Percentiles rank a stretch among this genome's conserved stretches.
Conservation (phyloP, 2,329 filamentous ascomycete species). For the Chalaropsis ovoidea region DNA sequence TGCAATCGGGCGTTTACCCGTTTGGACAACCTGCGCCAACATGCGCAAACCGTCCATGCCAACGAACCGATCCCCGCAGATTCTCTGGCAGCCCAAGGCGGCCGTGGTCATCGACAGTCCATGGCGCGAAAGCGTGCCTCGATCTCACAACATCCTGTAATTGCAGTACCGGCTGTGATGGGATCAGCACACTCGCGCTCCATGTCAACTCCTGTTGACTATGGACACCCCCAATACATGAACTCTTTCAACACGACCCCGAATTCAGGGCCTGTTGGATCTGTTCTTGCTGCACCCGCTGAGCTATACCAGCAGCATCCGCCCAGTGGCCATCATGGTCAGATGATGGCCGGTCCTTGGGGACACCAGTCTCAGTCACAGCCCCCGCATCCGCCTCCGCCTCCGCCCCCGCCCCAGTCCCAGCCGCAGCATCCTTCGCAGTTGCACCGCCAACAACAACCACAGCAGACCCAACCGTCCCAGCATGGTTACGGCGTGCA, state of each 20-base stretch:
- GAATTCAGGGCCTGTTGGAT: conserved; percentile 10
- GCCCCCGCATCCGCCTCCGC: neutral
- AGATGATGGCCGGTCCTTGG: neutral
- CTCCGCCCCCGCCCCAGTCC: neutral
- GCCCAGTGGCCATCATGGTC: neutral
- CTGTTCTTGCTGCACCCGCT: conserved; percentile 8
- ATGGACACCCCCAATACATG: conserved; percentile 14
- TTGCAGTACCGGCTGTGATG: conserved; percentile 39
- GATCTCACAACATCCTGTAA: conserved; percentile 47
- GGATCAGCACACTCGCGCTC: conserved; percentile 20
- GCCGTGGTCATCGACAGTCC: conserved; percentile 65
- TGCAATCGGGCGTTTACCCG: conserved; percentile 59
- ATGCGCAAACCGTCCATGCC: conserved; percentile 94
- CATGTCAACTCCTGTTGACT: conserved; percentile 23
- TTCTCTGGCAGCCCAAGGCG: conserved; percentile 75
- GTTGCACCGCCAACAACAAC: conserved; percentile 3
- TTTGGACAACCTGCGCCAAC: conserved; percentile 56
- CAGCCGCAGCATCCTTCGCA: conserved; percentile 4
- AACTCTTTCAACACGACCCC: conserved; percentile 18
- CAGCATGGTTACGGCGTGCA: conserved; percentile 15
- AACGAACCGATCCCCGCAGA: conserved; percentile 94
- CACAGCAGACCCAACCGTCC: conserved; percentile 12
- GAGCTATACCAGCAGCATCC: conserved; percentile 19
- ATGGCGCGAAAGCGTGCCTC: conserved; percentile 45
- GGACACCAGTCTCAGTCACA: conserved; percentile 4